Evolutionary conservation across 495 filamentous ascomycete species (phyloP).

Genomic region (Neurospora sublineolata): DNA sequence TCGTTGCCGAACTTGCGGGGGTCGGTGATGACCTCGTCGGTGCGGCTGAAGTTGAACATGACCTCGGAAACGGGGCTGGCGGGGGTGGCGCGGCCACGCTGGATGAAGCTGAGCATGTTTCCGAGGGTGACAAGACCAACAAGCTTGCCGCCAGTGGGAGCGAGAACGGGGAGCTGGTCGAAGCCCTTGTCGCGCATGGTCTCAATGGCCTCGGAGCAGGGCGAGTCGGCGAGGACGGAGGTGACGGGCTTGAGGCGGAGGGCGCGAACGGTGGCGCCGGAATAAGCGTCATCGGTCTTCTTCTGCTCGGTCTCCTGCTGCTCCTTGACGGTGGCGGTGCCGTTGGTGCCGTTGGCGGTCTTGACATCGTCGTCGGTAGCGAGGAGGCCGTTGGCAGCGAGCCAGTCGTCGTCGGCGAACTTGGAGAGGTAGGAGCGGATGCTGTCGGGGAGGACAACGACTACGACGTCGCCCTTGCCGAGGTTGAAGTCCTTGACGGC

Average conservation of each 20-base stretch:
- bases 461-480: constrained; percentile 67
- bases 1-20: constrained; percentile 49
- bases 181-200: constrained; percentile 95
- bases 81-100: constrained; percentile 61
- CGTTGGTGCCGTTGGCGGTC: constrained; percentile 22
- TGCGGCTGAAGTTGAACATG: constrained; percentile 88
- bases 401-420: constrained; percentile 97
- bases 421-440: constrained; percentile 98
- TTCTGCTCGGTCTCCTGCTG: constrained; percentile 7
- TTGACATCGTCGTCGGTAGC: constrained; percentile 26
- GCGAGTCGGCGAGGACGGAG: constrained; percentile 54
- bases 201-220: constrained; percentile 79
- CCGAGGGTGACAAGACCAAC: constrained; percentile 89
- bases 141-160: constrained; percentile 53
- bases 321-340: constrained; percentile 26
- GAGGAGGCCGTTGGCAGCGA: constrained; percentile 85
- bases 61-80: constrained; percentile 68
- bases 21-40: constrained; percentile 81
- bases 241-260: constrained; percentile 87
- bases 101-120: constrained; percentile 84
- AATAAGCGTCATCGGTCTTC: constrained; percentile 44
- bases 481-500: constrained; percentile 66
- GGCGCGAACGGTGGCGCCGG: constrained; percentile 61
- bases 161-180: constrained; percentile 87
- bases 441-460: constrained; percentile 87